Evolutionary conservation across 768 basidiomycete species (phyloP).

Genomic region (Auricularia auricula-judae): DNA sequence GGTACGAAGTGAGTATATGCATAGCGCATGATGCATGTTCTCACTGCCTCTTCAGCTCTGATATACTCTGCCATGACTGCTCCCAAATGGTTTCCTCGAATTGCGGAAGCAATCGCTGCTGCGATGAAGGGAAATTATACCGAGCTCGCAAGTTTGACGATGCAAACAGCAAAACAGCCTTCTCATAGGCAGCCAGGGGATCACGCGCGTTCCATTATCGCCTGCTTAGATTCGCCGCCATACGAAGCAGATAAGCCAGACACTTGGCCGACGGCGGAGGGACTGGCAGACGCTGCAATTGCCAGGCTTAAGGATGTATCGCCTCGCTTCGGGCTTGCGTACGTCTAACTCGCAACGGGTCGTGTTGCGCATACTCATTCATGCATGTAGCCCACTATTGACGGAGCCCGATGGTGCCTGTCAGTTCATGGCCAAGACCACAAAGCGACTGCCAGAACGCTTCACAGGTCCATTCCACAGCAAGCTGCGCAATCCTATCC

Average conservation of each 20-base stretch:
- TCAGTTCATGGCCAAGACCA: slow-evolving; percentile 1
- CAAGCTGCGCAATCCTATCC: slow-evolving; percentile 1
- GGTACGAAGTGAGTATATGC: slow-evolving; percentile 1
- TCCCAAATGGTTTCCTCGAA: slow-evolving; percentile 3
- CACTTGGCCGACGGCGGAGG: slow-evolving; percentile 4
- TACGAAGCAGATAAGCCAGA: not conserved
- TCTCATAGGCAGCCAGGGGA: not conserved
- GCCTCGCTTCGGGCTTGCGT: slow-evolving; percentile 5
- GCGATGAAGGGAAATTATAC: slow-evolving; percentile 7
- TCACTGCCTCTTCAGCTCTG: slow-evolving; percentile 2
- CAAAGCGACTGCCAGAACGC: not conserved
- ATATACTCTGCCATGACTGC: slow-evolving; percentile 2
- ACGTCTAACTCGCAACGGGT: not conserved
- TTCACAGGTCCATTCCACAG: slow-evolving; percentile 4
- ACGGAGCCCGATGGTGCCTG: slow-evolving; percentile 8
- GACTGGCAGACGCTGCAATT: slow-evolving; percentile 5
- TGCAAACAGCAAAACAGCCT: not conserved
- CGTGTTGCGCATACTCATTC: not conserved
- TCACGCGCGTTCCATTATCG: slow-evolving; percentile 7
- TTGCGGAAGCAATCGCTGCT: slow-evolving; percentile 1
- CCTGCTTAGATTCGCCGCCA: slow-evolving; percentile 7
- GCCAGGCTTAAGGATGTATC: slow-evolving; percentile 2
- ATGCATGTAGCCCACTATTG: not conserved
- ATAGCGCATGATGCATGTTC: not conserved
- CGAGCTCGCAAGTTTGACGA: not conserved